Evolutionary conservation across 2,329 filamentous ascomycete genomes (phyloP).

Genomic region (Cercospora brassicicola): DNA sequence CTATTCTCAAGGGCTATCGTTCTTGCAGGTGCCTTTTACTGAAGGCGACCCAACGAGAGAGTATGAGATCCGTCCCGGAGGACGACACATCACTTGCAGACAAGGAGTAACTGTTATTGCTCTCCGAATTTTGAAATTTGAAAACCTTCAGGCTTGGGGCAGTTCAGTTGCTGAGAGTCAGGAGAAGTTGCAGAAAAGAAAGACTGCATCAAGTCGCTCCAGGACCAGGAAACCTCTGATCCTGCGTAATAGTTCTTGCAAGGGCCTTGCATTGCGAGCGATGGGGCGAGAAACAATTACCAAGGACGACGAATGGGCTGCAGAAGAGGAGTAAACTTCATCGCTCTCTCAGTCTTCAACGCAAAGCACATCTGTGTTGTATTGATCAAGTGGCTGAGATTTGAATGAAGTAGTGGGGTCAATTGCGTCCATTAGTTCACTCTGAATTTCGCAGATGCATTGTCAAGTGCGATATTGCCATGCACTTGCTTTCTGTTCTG

Average conservation of each 20-base stretch:
- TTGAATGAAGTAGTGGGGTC: not conserved
- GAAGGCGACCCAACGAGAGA: not conserved
- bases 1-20: not conserved
- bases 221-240: not conserved
- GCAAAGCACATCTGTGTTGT: not conserved
- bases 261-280: not conserved
- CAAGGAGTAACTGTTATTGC: not conserved
- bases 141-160: not conserved
- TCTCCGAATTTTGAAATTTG: not conserved
- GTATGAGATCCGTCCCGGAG: not conserved
- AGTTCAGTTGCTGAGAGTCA: not conserved
- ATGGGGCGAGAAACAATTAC: not conserved
- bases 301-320: not conserved
- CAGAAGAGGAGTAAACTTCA: not conserved
- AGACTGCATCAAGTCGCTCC: not conserved
- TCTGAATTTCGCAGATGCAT: not conserved
- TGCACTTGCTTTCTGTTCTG: not conserved
- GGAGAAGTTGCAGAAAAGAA: not conserved
- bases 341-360: not conserved
- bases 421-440: not conserved
- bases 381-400: not conserved
- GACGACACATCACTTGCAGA: not conserved
- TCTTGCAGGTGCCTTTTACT: not conserved
- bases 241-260: not conserved
- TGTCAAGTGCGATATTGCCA: not conserved